Evolutionary conservation across 768 basidiomycete genomes (phyloP).

Genomic region (Pisolithus microcarpus): DNA sequence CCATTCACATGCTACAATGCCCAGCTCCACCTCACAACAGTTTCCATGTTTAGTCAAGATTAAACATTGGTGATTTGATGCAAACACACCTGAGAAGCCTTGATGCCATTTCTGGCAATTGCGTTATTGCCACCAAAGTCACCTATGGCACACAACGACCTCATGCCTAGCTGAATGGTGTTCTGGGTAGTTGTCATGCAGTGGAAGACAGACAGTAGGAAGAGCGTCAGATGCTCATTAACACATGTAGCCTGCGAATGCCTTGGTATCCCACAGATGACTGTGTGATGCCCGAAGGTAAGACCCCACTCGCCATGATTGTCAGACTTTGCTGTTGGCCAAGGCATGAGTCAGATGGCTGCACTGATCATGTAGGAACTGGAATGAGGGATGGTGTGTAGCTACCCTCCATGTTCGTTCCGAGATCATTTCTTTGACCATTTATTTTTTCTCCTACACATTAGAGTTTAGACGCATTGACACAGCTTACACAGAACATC

Average conservation of each 20-base stretch:
- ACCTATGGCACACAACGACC: slow-evolving; percentile 26
- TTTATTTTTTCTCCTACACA: slow-evolving; percentile 7
- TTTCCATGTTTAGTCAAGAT: slow-evolving; percentile 46
- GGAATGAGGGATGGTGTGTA: slow-evolving; percentile 59
- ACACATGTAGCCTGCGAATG: slow-evolving; percentile 80
- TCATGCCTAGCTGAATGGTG: slow-evolving; percentile 29
- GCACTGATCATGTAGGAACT: slow-evolving; percentile 61
- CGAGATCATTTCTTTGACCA: slow-evolving; percentile 14
- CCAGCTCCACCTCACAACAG: slow-evolving; percentile 22
- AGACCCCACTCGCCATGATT: slow-evolving; percentile 11
- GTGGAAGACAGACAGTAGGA: slow-evolving; percentile 61
- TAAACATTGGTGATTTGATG: slow-evolving; percentile 70
- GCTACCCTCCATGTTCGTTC: slow-evolving; percentile 26
- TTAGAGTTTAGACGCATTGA: slow-evolving; percentile 34
- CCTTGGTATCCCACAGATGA: slow-evolving; percentile 81
- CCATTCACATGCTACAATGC: slow-evolving; percentile 47
- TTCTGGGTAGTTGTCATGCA: slow-evolving; percentile 13
- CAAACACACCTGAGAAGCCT: slow-evolving; percentile 67
- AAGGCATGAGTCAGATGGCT: slow-evolving; percentile 74
- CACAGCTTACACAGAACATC: slow-evolving; percentile 32
- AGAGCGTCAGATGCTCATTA: slow-evolving; percentile 56
- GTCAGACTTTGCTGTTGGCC: slow-evolving; percentile 45
- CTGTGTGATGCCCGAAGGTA: slow-evolving; percentile 86
- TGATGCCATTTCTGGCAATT: slow-evolving; percentile 50
- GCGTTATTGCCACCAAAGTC: slow-evolving; percentile 34